These are phyloP conservation scores for Rhodosporidiobolus sp. DNA, from an alignment of 768 basidiomycete species.

Conservation along the genomic window DNA sequence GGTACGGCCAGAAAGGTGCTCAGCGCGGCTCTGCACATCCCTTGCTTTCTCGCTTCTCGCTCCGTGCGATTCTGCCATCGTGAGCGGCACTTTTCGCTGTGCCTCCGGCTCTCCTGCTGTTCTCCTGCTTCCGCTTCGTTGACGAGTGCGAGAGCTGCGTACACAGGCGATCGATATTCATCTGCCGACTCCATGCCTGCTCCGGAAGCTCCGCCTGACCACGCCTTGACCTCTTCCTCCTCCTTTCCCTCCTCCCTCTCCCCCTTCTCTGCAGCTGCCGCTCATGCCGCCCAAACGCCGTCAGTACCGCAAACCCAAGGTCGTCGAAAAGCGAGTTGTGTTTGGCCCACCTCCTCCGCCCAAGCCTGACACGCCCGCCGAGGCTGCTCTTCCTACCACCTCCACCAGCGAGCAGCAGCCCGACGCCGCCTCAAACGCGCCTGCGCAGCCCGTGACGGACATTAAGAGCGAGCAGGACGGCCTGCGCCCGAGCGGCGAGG, in stretches of 20 bases:
- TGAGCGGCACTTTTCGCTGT: too few species aligned
- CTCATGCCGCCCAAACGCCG: not conserved
- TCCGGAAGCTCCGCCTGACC: not conserved
- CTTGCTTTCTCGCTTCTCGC: too few species aligned
- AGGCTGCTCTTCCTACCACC: not conserved
- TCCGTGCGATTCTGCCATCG: too few species aligned
- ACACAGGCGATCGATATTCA: too few species aligned
- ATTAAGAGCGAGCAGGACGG: too few species aligned
- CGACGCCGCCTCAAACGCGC: not conserved
- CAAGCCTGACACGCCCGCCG: not conserved
- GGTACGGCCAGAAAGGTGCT: too few species aligned
- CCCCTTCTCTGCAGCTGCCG: not conserved
- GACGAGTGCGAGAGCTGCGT: too few species aligned
- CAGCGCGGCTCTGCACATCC: too few species aligned
- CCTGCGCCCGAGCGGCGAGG: too few species aligned
- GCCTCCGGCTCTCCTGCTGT: too few species aligned
- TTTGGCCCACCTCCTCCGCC: constrained; percentile 6
- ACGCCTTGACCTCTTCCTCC: not conserved
- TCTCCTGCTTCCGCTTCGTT: too few species aligned
- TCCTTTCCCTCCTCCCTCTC: not conserved
- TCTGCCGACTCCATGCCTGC: too few species aligned
- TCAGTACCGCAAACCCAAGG: not conserved
- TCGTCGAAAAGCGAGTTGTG: not conserved
- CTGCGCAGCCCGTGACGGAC: not conserved
- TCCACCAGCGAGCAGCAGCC: not conserved